These are phyloP conservation scores for Leucoagaricus sp. DNA, from an alignment of 1,284 basidiomycete genomes.

Conservation along the genomic window DNA sequence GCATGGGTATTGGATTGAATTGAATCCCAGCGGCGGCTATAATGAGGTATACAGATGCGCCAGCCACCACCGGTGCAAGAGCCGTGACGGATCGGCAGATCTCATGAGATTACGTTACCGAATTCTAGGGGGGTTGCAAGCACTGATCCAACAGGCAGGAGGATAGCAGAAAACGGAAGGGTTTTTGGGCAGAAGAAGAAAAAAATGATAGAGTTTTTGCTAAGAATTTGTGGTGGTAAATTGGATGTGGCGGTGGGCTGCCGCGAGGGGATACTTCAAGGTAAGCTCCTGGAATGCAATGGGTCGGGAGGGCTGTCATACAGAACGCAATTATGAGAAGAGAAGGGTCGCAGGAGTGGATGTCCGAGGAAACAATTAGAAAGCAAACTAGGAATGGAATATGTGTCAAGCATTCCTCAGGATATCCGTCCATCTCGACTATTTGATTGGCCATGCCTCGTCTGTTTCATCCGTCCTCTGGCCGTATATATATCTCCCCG, in stretches of 20 bases:
- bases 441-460: conserved; percentile 11
- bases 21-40: not conserved
- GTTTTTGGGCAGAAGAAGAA: not conserved
- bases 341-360: conserved; percentile 13
- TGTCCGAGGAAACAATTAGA: conserved; percentile 11
- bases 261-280: conserved; percentile 14
- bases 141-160: not conserved
- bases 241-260: conserved; percentile 14
- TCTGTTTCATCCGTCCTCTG: conserved; percentile 7
- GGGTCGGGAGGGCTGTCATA: conserved; percentile 7
- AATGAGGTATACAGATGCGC: conserved; percentile 1
- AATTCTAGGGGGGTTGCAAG: conserved; percentile 1
- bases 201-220: conserved; percentile 12
- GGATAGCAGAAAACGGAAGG: not conserved
- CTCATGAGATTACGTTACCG: conserved; percentile 8
- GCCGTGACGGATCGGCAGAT: conserved; percentile 3
- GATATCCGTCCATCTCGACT: not conserved
- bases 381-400: conserved; percentile 4
- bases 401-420: conserved; percentile 3
- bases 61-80: not conserved
- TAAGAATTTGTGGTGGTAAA: conserved; percentile 10
- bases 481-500: conserved; percentile 9
- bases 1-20: not conserved
- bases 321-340: conserved; percentile 12
- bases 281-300: conserved; percentile 11